These are phyloP conservation scores for Myriosclerotinia duriaeana DNA, from an alignment of 2,329 filamentous ascomycete genomes.

Conservation along the genomic window DNA sequence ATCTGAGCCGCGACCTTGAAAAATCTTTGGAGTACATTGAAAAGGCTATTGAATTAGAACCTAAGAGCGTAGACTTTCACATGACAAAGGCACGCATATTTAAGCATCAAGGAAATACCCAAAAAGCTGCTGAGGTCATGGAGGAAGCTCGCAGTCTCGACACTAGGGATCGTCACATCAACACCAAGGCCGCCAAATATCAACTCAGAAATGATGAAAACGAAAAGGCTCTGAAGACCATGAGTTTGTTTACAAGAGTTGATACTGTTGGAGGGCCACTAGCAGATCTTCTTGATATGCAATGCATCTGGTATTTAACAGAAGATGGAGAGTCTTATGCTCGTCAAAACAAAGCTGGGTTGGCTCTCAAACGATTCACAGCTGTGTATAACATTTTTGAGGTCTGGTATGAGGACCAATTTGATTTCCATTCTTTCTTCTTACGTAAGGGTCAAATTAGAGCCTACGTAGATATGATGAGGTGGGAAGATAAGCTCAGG, in stretches of 20 bases:
- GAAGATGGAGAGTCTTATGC: slow-evolving; percentile 91
- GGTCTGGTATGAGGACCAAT: slow-evolving; percentile 96
- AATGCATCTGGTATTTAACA: slow-evolving; percentile 94
- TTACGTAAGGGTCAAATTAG: slow-evolving; percentile 94
- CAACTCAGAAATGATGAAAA: slow-evolving; percentile 90
- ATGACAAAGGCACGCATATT: slow-evolving; percentile 95
- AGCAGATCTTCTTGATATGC: slow-evolving; percentile 93
- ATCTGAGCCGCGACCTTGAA: slow-evolving; percentile 76
- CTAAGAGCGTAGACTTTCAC: slow-evolving; percentile 83
- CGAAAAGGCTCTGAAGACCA: slow-evolving; percentile 79
- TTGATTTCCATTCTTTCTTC: slow-evolving; percentile 97
- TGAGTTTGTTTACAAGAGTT: slow-evolving; percentile 90
- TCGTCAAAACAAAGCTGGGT: slow-evolving; percentile 75
- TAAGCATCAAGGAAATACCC: slow-evolving; percentile 81
- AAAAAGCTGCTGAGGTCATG: slow-evolving; percentile 83
- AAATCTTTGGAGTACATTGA: slow-evolving; percentile 84
- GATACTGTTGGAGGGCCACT: slow-evolving; percentile 86
- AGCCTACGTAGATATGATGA: slow-evolving; percentile 92
- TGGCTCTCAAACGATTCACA: slow-evolving; percentile 91
- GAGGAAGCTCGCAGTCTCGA: slow-evolving; percentile 83
- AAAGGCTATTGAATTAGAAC: slow-evolving; percentile 75
- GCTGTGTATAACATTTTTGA: slow-evolving; percentile 91
- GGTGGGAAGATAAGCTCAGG: slow-evolving; percentile 89
- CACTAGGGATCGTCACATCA: slow-evolving; percentile 92
- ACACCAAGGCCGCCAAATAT: slow-evolving; percentile 97